Evolutionary conservation across 257 asterid species (phyloP).

Genomic region (Primulina tabacum): DNA sequence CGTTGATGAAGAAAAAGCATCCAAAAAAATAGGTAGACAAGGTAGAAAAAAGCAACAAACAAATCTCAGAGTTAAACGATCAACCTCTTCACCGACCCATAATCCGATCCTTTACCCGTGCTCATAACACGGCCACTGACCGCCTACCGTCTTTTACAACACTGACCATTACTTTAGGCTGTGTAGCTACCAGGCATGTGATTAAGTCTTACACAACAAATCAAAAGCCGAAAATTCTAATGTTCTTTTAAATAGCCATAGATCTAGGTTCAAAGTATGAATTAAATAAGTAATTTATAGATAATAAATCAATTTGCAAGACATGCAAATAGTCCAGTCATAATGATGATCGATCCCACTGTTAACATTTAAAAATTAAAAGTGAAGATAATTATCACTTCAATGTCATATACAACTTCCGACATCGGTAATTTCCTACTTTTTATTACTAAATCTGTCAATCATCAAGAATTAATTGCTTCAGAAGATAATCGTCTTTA

Average conservation of each 20-base stretch:
- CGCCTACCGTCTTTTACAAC: too few relatives aligned
- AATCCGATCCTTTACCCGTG: too few relatives aligned
- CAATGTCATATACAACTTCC: not conserved
- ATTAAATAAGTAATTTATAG: too few relatives aligned
- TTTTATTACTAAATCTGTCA: not conserved
- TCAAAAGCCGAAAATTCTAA: not conserved
- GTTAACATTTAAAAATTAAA: too few relatives aligned
- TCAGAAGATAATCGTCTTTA: not conserved
- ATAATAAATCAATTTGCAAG: not conserved
- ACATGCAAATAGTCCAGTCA: not conserved
- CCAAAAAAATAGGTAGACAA: too few relatives aligned
- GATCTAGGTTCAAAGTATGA: not conserved
- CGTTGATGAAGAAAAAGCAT: too few relatives aligned
- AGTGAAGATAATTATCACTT: not conserved
- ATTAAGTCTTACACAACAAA: not conserved
- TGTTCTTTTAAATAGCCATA: not conserved
- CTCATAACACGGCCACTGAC: too few relatives aligned
- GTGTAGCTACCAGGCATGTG: not conserved
- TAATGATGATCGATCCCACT: not conserved
- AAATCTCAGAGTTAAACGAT: too few relatives aligned
- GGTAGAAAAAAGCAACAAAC: too few relatives aligned
- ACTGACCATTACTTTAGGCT: not conserved
- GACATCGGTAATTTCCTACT: not conserved
- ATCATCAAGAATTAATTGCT: not conserved
- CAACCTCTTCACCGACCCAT: too few relatives aligned